Evolutionary conservation across 192 early-diverging fungal species (phyloP), one percentile per base, ranked within the genome.

Genomic region (Funneliformis geosporum): DNA sequence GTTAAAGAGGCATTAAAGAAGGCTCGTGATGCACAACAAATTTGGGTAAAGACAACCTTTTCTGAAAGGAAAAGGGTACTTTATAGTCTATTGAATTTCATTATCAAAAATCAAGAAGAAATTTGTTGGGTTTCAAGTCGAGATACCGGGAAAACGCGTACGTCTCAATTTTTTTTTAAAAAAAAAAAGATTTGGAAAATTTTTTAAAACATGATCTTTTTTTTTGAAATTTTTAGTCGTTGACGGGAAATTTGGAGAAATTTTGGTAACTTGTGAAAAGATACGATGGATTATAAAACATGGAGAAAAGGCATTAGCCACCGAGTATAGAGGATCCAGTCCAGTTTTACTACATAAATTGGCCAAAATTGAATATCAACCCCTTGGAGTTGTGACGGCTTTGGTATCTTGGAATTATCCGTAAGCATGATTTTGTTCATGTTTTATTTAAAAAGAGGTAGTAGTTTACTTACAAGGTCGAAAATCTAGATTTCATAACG

Each of bases 361-460:
- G 0, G 91, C 94, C 27, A 88, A 89, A 66, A 90, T 96, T 38
- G 90, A 92, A 25, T 95, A 94, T 81, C 88, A 90, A 72, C 95
- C 95, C 7, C 86, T 94, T 79, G 95, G 95, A 23, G 92, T 95
- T 4, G 92, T 95, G 3, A 90, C 93, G 12, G 93, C 93, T 27
- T 82, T 96, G 75, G 94, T 96, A 1, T 91, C 89, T 33, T 96
- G 95, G 95, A 96, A 96, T 83, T 96, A 96, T 78, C 95, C 95
- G 40, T 88, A 80, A 80, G 81, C 46, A 28, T 73, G 40, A 33
- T 44, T 27, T 60, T 14, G 0, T 69, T 69, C 23, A 9, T 23
- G 23, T 62, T 47, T 14, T 33, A 2, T 2, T 33, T 2, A 33
- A 33, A 33, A 23, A 62, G 9, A 9, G 8, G n/a, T 18, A 10